These are phyloP conservation scores for Aspergillus sp. DNA, from an alignment of 2,329 filamentous ascomycete species.

Conservation along the genomic window DNA sequence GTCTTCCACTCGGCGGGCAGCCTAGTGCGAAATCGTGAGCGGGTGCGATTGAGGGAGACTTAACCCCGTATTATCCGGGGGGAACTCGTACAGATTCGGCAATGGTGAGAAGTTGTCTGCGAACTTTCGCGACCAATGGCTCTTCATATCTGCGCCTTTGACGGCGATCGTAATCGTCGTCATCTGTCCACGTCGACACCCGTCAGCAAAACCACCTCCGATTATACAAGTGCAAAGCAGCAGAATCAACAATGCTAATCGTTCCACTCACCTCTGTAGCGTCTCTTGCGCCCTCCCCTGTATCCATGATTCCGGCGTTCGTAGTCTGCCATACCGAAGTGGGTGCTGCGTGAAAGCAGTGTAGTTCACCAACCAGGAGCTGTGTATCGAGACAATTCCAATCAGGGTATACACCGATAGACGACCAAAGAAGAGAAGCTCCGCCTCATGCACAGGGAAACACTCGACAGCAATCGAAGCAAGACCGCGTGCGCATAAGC, in stretches of 20 bases:
- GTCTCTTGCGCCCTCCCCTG: slow-evolving; percentile 64
- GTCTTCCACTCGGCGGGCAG: slow-evolving; percentile 73
- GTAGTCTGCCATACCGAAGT: slow-evolving; percentile 51
- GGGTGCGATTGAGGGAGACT: slow-evolving; percentile 8
- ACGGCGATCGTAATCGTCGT: slow-evolving; percentile 72
- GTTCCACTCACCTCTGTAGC: slow-evolving; percentile 66
- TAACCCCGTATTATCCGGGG: slow-evolving; percentile 3
- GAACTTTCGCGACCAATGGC: slow-evolving; percentile 68
- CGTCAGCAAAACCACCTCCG: slow-evolving; percentile 4
- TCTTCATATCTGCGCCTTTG: slow-evolving; percentile 74
- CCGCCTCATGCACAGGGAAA: neutral
- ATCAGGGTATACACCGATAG: neutral
- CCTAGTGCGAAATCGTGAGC: slow-evolving; percentile 33
- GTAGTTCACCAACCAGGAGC: neutral
- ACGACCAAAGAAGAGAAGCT: neutral
- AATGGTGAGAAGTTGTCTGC: slow-evolving; percentile 74
- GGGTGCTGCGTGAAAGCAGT: neutral
- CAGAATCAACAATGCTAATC: neutral
- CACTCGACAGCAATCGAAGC: slow-evolving; percentile 4
- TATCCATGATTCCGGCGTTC: slow-evolving; percentile 57
- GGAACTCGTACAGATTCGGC: slow-evolving; percentile 64
- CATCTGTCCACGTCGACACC: slow-evolving; percentile 50
- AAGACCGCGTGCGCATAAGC: slow-evolving; percentile 13
- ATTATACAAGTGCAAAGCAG: neutral
- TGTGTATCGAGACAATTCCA: neutral